Conservation (phyloP, 495 filamentous ascomycete genomes). For the Aspergillus diversus region DNA sequence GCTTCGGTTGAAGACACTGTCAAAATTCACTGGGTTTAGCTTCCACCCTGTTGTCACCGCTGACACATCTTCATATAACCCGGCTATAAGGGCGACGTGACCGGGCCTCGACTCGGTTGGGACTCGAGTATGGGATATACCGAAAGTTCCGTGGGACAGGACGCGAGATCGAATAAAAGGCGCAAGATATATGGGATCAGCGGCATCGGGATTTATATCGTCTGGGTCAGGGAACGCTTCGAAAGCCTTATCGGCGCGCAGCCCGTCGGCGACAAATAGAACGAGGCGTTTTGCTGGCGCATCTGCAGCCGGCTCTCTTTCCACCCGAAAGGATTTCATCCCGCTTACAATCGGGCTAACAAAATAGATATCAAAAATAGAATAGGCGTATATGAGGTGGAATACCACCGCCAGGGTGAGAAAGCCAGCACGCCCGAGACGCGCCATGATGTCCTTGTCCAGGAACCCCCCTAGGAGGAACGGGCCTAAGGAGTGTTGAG, state of each 20-base stretch:
- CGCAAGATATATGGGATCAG: slow-evolving; percentile 75
- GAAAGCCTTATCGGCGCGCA: slow-evolving; percentile 98
- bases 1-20: slow-evolving; percentile 97
- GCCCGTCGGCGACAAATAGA: slow-evolving; percentile 95
- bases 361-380: slow-evolving; percentile 99
- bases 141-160: slow-evolving; percentile 91
- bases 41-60: slow-evolving; percentile 99
- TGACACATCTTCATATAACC: slow-evolving; percentile 97
- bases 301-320: slow-evolving; percentile 60
- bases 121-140: slow-evolving; percentile 95
- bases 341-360: slow-evolving; percentile 96
- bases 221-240: slow-evolving; percentile 89
- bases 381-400: slow-evolving; percentile 91
- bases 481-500: slow-evolving; percentile 19
- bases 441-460: slow-evolving; percentile 62
- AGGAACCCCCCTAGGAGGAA: slow-evolving; percentile 16
- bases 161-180: slow-evolving; percentile 92
- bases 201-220: slow-evolving; percentile 49
- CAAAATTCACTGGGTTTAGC: slow-evolving; percentile 96
- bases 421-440: slow-evolving; percentile 83
- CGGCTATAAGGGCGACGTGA: slow-evolving; percentile 97
- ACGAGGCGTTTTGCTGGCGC: slow-evolving; percentile 89
- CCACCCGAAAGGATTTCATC: slow-evolving; percentile 79
- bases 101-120: slow-evolving; percentile 97
- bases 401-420: slow-evolving; percentile 90